A percentile compares a stretch with the other conserved stretches of the same genome.
Conservation (phyloP, 305 asterid genomes). For the Caryopteris hybrid region DNA sequence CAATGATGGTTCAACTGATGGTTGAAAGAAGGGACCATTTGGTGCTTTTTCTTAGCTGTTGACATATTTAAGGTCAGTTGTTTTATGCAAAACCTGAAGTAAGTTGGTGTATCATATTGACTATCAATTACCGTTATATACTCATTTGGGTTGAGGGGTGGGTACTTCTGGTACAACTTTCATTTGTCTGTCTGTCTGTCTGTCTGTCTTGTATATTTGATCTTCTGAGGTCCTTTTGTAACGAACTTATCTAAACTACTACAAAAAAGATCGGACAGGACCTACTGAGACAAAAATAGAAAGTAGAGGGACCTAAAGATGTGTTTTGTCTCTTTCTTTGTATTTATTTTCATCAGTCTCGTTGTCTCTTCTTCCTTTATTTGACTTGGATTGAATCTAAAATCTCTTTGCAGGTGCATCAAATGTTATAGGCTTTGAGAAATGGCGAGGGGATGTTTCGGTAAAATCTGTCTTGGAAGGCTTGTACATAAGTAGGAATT, state of each 20-base stretch:
- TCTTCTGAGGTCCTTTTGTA: no score
- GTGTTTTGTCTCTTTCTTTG: background rate
- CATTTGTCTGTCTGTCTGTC: no score
- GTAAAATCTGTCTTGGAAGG: conserved; percentile 11
- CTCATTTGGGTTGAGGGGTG: no score
- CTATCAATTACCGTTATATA: no score
- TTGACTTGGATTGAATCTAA: background rate
- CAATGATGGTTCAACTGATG: conserved; percentile 10
- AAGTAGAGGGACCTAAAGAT: background rate
- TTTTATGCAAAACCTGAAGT: conserved; percentile 2
- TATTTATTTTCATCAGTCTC: background rate
- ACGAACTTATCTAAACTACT: no score
- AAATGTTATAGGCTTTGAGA: conserved; percentile 7
- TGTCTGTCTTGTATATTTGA: no score
- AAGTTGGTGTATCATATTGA: no score
- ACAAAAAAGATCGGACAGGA: background rate
- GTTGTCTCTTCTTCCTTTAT: background rate
- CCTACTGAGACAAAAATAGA: background rate
- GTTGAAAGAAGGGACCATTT: conserved; percentile 27
- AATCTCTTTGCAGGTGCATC: conserved; percentile 24
- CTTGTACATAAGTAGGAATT: conserved; percentile 42
- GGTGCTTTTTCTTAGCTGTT: conserved; percentile 22
- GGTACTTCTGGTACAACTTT: no score
- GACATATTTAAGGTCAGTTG: conserved; percentile 34
- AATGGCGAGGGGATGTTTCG: conserved; percentile 4